Evolutionary conservation across 2,329 filamentous ascomycete species (phyloP).

Genomic region (Hypoxylon sp.): DNA sequence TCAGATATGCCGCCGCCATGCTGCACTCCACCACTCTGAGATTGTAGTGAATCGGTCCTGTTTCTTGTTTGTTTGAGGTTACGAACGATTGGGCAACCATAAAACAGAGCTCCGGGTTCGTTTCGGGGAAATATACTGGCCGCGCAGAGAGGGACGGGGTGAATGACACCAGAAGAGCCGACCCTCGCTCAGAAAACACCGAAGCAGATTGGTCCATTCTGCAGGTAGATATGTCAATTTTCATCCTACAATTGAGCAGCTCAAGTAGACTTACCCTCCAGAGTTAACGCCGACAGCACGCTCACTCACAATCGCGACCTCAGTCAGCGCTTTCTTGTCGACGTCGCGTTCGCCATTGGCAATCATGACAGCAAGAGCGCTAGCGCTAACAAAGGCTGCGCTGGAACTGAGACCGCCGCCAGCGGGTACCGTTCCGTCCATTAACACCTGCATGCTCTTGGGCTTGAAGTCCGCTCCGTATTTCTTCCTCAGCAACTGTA

Average conservation of each 20-base stretch:
- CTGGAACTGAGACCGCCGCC: constrained; percentile 94
- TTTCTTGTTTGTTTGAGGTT: constrained; percentile 92
- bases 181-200: constrained; percentile 88
- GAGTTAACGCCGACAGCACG: constrained; percentile 95
- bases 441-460: constrained; percentile 84
- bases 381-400: constrained; percentile 92
- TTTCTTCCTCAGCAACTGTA: constrained; percentile 80
- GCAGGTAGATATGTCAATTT: constrained; percentile 19
- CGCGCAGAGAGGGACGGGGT: constrained; percentile 79
- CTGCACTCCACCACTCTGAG: constrained; percentile 95
- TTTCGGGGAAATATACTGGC: constrained; percentile 84
- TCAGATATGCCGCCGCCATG: constrained; percentile 79
- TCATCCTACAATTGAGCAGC: constrained; percentile 28
- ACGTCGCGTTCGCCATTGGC: constrained; percentile 83
- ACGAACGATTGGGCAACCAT: constrained; percentile 96
- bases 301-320: constrained; percentile 94
- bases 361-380: constrained; percentile 86
- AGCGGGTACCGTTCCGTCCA: constrained; percentile 91
- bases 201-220: constrained; percentile 98
- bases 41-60: constrained; percentile 95
- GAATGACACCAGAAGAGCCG: constrained; percentile 91
- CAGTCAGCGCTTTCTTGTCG: constrained; percentile 91
- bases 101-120: constrained; percentile 86
- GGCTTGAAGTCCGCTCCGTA: constrained; percentile 70
- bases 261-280: constrained; percentile 74